A percentile compares a stretch with the other conserved stretches of the same genome.
Conservation (phyloP, 192 early-diverging fungal genomes). For the Backusella mclennaniae region DNA sequence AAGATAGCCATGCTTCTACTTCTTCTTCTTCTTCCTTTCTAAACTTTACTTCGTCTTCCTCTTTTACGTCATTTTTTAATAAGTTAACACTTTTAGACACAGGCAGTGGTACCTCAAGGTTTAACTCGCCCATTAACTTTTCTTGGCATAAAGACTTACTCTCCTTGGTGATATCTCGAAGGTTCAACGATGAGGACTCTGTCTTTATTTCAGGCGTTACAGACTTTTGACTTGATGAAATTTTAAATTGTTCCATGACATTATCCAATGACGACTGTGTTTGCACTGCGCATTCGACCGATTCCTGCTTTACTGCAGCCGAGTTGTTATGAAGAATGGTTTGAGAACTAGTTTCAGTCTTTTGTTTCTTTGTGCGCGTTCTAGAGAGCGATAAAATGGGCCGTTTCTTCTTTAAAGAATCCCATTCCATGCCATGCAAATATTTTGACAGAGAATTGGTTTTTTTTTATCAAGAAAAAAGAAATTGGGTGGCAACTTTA, state of each 20-base stretch:
- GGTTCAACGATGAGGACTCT: neutral
- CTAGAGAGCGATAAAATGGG: neutral
- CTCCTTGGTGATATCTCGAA: neutral
- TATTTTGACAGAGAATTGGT: neutral
- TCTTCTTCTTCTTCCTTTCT: neutral
- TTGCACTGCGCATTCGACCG: neutral
- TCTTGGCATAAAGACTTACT: neutral
- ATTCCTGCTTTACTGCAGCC: neutral
- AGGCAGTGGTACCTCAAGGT: neutral
- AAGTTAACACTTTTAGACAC: neutral
- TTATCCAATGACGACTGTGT: neutral
- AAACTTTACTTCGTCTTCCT: neutral
- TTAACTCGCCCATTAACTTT: neutral
- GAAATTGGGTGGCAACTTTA: neutral
- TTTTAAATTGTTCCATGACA: neutral
- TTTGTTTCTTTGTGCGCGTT: neutral
- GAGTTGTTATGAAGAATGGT: neutral
- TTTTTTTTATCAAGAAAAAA: neutral
- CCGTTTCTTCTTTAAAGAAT: neutral
- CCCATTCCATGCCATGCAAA: conserved; percentile 5
- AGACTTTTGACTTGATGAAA: neutral
- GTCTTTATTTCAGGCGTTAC: neutral
- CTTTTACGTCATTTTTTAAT: neutral
- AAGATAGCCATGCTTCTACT: neutral
- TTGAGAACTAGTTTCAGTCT: neutral